Evolutionary conservation across 305 asterid genomes (phyloP), one percentile per base, ranked within the genome.

Genomic region (Euphrasia arctica): DNA sequence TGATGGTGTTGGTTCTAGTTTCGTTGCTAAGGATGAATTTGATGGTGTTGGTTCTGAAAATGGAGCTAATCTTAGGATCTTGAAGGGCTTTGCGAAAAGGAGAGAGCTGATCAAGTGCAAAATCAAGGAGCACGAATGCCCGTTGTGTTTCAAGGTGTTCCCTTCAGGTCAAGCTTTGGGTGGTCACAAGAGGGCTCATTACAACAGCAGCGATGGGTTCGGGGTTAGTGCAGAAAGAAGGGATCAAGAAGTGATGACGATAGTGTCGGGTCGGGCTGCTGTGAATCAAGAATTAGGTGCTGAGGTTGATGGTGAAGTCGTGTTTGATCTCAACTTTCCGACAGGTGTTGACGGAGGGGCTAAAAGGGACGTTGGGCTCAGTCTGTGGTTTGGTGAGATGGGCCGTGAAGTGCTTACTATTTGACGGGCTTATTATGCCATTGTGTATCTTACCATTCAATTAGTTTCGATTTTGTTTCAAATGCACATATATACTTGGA

Each of bases 131-230:
- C 81, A 71, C 51, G 77, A 70, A 36, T 90, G 97, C 57, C 80
- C 77, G 1, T 56, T 75, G 9, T 88, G 96, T 75, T 84, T 79
- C 58, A 88, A 81, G 80, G 79, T 80, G 18, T 91, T 88, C 49
- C 9, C 85, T 3, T 83, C 93, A 1, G 96, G 95, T 7, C 95
- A 85, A 58, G 93, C 96, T 58, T 68, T 85, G 72, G 95, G 96
- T 14, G 98, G 96, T 3, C 98, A 88, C 79, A 88, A 76, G 80
- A 85, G 94, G 75, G 92, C 89, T 62, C 96, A 86, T 57, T 85
- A 78, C 74, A 68, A 42, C 11, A 39, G 3, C 43, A 1, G 22
- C 22, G 22, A 15, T 51, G 56, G 28, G 2, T 51, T 39, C 9
- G 43, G 43, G 43, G 11, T 39, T 39, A 39, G 11, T 8, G 11